Evolutionary conservation across 1,284 basidiomycete species (phyloP).

Genomic region (Fomitopsis palustris): DNA sequence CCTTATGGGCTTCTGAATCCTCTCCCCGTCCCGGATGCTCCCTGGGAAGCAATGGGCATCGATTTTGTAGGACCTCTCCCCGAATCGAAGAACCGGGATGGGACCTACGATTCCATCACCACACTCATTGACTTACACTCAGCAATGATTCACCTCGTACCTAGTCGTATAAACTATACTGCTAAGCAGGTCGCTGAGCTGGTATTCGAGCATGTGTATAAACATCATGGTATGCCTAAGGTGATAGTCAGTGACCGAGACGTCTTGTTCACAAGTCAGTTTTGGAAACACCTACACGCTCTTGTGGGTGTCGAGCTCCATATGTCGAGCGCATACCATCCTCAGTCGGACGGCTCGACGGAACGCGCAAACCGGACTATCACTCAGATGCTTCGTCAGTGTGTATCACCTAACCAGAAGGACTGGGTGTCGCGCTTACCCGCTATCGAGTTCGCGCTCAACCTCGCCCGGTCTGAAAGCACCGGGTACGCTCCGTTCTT

Average conservation of each 20-base stretch:
- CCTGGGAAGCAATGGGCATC: constrained; percentile 28
- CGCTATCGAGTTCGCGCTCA: constrained; percentile 32
- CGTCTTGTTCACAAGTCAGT: too few species aligned
- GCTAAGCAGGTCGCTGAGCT: too few species aligned
- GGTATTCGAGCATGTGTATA: too few species aligned
- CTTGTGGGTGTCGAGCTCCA: too few species aligned
- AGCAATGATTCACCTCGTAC: constrained; percentile 27
- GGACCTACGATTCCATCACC: too few species aligned
- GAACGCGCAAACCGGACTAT: constrained; percentile 36
- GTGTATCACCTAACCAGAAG: too few species aligned
- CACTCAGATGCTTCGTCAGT: constrained; percentile 34
- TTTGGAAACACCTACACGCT: too few species aligned
- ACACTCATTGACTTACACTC: constrained; percentile 32
- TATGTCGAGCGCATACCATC: constrained; percentile 42
- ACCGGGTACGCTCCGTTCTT: constrained; percentile 30
- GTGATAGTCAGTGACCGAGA: too few species aligned
- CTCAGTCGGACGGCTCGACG: constrained; percentile 37
- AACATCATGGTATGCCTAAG: too few species aligned
- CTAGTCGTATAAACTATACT: constrained; percentile 23
- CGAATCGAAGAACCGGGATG: too few species aligned
- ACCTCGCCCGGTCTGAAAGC: constrained; percentile 24
- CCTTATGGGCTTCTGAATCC: constrained; percentile 23
- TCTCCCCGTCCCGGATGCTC: constrained; percentile 16
- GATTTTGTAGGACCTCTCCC: too few species aligned
- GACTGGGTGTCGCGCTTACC: too few species aligned